Percentiles rank a stretch among this genome's conserved stretches.
Conservation (phyloP, 768 basidiomycete genomes). For the Tubosaeta brunneosetosa region DNA sequence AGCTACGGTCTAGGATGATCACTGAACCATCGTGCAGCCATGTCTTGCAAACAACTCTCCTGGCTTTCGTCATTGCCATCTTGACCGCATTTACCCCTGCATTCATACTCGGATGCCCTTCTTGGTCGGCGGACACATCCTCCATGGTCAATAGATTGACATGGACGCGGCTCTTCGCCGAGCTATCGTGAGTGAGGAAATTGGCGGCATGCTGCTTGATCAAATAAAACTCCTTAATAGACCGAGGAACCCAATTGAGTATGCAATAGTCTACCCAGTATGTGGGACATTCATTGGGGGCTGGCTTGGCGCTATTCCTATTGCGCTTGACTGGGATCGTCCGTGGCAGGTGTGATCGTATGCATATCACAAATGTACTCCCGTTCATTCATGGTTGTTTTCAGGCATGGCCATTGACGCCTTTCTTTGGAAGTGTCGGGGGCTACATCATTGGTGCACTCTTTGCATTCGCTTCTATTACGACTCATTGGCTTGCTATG, state of each 20-base stretch:
- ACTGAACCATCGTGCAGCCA: conserved; percentile 36
- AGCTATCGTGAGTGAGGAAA: conserved; percentile 61
- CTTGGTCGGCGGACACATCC: conserved; percentile 36
- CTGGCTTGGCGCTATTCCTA: conserved; percentile 80
- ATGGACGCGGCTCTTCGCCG: conserved; percentile 79
- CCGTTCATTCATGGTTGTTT: background rate
- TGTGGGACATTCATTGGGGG: conserved; percentile 67
- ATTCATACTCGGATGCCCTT: conserved; percentile 64
- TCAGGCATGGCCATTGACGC: conserved; percentile 81
- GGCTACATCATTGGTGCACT: conserved; percentile 66
- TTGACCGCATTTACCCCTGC: conserved; percentile 64
- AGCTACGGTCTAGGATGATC: background rate
- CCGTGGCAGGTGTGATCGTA: conserved; percentile 81
- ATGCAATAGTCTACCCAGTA: conserved; percentile 74
- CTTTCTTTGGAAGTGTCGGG: conserved; percentile 63
- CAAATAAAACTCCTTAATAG: conserved; percentile 28
- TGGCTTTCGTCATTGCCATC: conserved; percentile 65
- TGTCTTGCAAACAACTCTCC: conserved; percentile 55
- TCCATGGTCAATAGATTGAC: conserved; percentile 54
- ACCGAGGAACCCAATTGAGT: conserved; percentile 62
- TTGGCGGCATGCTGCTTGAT: background rate
- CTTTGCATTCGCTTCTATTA: conserved; percentile 45
- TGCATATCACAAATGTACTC: conserved; percentile 3
- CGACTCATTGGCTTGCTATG: conserved; percentile 34
- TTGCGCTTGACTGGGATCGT: conserved; percentile 94